Evolutionary conservation across 352 stramenopile genomes (phyloP).

Genomic region (Globisporangium polare): DNA sequence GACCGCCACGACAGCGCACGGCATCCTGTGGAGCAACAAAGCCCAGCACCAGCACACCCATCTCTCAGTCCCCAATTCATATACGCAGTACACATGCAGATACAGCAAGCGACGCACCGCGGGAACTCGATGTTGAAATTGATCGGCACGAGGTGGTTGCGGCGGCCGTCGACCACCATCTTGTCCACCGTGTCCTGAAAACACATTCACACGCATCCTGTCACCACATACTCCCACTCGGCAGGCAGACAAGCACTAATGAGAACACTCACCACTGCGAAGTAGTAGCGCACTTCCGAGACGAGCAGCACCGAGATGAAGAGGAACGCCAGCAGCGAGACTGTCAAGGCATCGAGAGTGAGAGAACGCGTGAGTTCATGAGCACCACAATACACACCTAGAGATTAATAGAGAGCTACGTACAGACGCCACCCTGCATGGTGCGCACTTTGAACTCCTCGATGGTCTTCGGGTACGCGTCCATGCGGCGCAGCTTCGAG

Average conservation of each 20-base stretch:
- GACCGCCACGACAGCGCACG: conserved; percentile 66
- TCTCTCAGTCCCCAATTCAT: neutral
- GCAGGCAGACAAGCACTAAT: neutral
- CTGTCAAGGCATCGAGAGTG: conserved; percentile 18
- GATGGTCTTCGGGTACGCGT: conserved; percentile 86
- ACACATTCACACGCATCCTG: neutral
- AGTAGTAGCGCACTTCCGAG: conserved; percentile 79
- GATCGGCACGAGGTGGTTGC: conserved; percentile 67
- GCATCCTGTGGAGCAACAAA: conserved; percentile 40
- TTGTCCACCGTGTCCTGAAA: conserved; percentile 74
- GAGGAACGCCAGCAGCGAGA: conserved; percentile 67
- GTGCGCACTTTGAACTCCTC: conserved; percentile 88
- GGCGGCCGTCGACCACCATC: conserved; percentile 76
- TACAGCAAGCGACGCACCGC: conserved; percentile 21
- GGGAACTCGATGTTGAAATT: conserved; percentile 84
- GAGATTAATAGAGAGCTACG: conserved; percentile 12
- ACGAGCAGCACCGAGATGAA: conserved; percentile 64
- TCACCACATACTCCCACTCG: neutral
- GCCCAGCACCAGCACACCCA: neutral
- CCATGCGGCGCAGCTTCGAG: conserved; percentile 37
- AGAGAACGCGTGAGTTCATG: neutral
- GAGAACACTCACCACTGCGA: conserved; percentile 33
- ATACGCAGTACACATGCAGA: neutral
- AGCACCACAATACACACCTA: neutral
- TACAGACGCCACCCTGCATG: conserved; percentile 75